Evolutionary conservation across 495 filamentous ascomycete species (phyloP).

Genomic region (Patellaria atrata): DNA sequence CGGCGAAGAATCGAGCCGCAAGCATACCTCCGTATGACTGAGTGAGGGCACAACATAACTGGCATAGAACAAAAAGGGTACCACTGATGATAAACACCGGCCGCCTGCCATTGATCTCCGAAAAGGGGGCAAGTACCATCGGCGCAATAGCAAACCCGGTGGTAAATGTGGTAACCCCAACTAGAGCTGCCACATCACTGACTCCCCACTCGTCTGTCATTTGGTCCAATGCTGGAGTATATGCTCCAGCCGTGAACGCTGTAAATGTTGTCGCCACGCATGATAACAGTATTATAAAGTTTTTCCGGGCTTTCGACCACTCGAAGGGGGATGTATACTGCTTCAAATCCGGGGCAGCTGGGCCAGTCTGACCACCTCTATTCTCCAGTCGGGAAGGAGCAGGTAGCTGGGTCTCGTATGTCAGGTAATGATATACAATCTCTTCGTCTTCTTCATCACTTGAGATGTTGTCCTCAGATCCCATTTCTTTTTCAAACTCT

Average conservation of each 20-base stretch:
- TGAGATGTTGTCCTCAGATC: constrained; percentile 1
- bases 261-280: constrained; percentile 63
- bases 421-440: constrained; percentile 59
- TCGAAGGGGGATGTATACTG: constrained; percentile 55
- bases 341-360: constrained; percentile 47
- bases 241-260: constrained; percentile 70
- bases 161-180: constrained; percentile 76
- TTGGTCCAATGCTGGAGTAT: constrained; percentile 50
- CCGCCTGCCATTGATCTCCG: constrained; percentile 67
- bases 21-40: constrained; percentile 57
- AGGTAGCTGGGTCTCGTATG: constrained; percentile 53
- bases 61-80: constrained; percentile 50
- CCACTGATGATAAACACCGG: constrained; percentile 69
- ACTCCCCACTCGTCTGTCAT: constrained; percentile 50
- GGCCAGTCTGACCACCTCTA: too few species aligned
- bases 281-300: constrained; percentile 56
- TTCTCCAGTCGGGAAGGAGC: too few species aligned
- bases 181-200: constrained; percentile 46
- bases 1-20: constrained; percentile 60
- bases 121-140: constrained; percentile 83
- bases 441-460: constrained; percentile 7
- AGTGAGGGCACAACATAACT: constrained; percentile 66
- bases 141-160: constrained; percentile 72
- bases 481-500: constrained; percentile 7
- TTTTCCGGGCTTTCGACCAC: constrained; percentile 58